Percentiles rank a stretch among this genome's conserved stretches.
phyloP scores from a whole-genome alignment of 495 filamentous ascomycete genomes.

The Tuber microsphaerosporum region DNA sequence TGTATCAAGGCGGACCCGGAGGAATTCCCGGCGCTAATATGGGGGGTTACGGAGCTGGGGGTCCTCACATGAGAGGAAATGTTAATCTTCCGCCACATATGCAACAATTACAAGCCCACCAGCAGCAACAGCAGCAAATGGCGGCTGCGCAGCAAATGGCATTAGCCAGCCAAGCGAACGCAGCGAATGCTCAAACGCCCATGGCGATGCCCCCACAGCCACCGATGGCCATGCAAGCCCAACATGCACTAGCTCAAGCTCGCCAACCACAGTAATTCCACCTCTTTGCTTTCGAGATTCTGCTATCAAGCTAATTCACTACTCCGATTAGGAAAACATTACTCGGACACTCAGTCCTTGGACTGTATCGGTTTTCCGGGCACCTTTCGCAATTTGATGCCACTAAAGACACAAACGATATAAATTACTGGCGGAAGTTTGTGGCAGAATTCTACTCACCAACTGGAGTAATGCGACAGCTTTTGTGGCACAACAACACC shows the following conservation, averaged over 20 bases:
- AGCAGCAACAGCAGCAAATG: conserved; percentile 47
- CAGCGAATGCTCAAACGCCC: conserved; percentile 37
- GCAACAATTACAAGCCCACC: conserved; percentile 46
- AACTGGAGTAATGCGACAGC: conserved; percentile 53
- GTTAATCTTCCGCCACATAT: conserved; percentile 32
- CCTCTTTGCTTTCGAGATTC: conserved; percentile 39
- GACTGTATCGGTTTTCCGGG: conserved; percentile 54
- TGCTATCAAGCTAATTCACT: conserved; percentile 44
- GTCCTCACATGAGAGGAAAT: conserved; percentile 38
- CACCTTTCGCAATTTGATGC: conserved; percentile 46
- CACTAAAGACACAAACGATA: conserved; percentile 46
- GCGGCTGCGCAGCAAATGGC: conserved; percentile 45
- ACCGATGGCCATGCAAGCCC: conserved; percentile 30
- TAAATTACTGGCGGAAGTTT: conserved; percentile 57
- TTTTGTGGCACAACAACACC: conserved; percentile 46
- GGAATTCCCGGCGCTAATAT: conserved; percentile 39
- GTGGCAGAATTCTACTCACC: conserved; percentile 58
- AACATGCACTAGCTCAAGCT: conserved; percentile 42
- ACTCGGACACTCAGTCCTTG: conserved; percentile 47
- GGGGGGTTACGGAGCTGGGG: conserved; percentile 36
- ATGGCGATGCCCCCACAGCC: conserved; percentile 42
- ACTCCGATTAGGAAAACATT: conserved; percentile 39
- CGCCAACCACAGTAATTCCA: conserved; percentile 45
- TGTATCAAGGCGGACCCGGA: conserved; percentile 38
- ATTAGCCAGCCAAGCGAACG: conserved; percentile 35